Base-by-base conservation (phyloP, 805 yeast species). In the Maudiozyma barnettii region DNA sequence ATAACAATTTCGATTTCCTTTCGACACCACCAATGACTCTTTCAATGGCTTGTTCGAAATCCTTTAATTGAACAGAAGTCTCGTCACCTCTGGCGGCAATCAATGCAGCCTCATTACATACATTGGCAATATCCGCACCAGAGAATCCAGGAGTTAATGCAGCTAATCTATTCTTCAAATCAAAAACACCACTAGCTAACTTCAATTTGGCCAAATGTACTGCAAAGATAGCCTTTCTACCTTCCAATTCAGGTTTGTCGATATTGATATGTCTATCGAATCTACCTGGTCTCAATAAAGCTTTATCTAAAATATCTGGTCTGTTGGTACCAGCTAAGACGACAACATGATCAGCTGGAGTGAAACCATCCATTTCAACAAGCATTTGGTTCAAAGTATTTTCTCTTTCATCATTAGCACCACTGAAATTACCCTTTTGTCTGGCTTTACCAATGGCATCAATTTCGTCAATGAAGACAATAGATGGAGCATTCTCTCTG, bases 321-420 rank as follows among this genome's bases (percentile, higher is more conserved):
- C 98, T 78, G 66, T 93, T 93, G 0, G 99, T 93, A 72, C 99
- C 99, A 0, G 99, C 99, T 45, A 93, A 73, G 10, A 93, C 98
- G 46, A 93, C 96, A 48, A 93, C 90, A 60, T 95, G 98, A 60
- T 93, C 98, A 14, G 84, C 71, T 26, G 84, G 78, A 20, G 82
- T 83, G 65, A 93, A 93, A 6, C 99, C 99, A 67, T 93, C 99
- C 99, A 93, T 93, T 69, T 93, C 99, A 39, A 93, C 99, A 50
- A 93, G 75, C 43, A 93, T 75, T 72, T 93, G 99, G 66, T 93
- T 93, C 58, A 93, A 75, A 0, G 99, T 93, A 20, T 95, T 85
- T 66, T 93, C 99, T 63, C 96, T 83, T 69, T 93, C 99, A 65
- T 93, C 99, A 61, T 91, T 88, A 22, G 95, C 87, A 47, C 96